Conservation (phyloP, 2,329 filamentous ascomycete genomes). For the Mycosphaerella arachidis region DNA sequence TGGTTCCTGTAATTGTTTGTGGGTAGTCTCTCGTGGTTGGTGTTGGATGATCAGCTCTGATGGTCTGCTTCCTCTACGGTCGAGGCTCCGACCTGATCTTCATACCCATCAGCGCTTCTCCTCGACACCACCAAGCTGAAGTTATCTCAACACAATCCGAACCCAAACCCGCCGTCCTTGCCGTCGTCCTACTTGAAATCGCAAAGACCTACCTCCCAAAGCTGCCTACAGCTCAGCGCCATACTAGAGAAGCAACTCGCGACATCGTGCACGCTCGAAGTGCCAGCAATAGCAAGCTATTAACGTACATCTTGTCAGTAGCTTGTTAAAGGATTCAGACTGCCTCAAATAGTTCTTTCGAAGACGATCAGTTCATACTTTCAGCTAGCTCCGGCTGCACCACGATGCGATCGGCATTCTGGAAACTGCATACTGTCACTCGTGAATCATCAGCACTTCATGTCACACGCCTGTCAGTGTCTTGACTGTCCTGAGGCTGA, state of each 20-base stretch:
- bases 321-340: neutral
- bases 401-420: too few relatives aligned
- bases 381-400: neutral
- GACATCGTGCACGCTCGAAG: neutral
- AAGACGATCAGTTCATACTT: neutral
- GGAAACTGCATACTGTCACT: too few relatives aligned
- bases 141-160: neutral
- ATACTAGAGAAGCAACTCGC: neutral
- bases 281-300: neutral
- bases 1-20: neutral
- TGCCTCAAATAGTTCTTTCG: neutral
- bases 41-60: neutral
- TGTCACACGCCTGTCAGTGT: too few relatives aligned
- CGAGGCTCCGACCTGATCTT: neutral
- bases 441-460: too few relatives aligned
- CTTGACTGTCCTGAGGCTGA: too few relatives aligned
- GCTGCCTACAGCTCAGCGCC: neutral
- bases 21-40: neutral
- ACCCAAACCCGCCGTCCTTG: neutral
- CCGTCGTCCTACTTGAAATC: neutral
- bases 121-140: neutral
- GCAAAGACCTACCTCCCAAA: neutral
- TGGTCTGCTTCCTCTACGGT: neutral
- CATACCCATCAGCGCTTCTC: neutral
- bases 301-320: neutral